phyloP scores from a whole-genome alignment of 2,329 filamentous ascomycete genomes.

The Geosmithia putterillii region DNA sequence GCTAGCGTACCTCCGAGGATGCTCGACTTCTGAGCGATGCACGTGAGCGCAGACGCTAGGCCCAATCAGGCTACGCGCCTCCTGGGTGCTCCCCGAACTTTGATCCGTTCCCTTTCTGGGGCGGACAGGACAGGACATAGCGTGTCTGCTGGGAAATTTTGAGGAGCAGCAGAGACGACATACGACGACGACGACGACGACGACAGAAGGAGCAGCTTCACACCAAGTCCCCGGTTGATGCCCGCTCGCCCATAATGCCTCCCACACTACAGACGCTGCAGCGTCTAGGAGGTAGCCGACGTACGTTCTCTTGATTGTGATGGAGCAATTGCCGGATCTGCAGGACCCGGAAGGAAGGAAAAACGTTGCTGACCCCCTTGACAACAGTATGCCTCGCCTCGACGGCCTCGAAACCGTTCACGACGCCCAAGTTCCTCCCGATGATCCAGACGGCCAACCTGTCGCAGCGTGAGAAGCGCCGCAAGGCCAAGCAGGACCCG shows the following conservation, averaged over 20 bases:
- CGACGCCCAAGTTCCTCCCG: constrained; percentile 39
- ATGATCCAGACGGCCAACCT: constrained; percentile 53
- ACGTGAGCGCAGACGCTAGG: constrained; percentile 19
- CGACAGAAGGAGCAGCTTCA: neutral
- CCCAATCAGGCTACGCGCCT: constrained; percentile 2
- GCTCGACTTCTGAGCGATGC: constrained; percentile 5
- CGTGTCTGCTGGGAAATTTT: constrained; percentile 8
- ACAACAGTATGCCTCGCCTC: constrained; percentile 50
- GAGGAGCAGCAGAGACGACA: neutral
- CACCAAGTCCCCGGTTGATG: neutral
- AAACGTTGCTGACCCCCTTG: constrained; percentile 6
- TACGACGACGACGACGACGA: neutral
- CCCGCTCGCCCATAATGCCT: constrained; percentile 43
- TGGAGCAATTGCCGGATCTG: too few species aligned
- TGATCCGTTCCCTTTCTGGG: neutral
- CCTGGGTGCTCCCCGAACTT: neutral
- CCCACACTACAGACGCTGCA: constrained; percentile 51
- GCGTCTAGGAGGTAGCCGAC: constrained; percentile 45
- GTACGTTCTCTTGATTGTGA: constrained; percentile 43
- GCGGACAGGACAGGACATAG: too few species aligned
- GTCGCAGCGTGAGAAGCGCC: constrained; percentile 50
- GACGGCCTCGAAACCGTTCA: constrained; percentile 29
- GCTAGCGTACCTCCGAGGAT: constrained; percentile 5
- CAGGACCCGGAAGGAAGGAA: neutral
- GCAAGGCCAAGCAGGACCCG: constrained; percentile 61